Percentiles rank a stretch among this genome's conserved stretches.
Evolutionary conservation across 1,139 yeast species (phyloP).

Genomic region (Geotrichum histeridarum): DNA sequence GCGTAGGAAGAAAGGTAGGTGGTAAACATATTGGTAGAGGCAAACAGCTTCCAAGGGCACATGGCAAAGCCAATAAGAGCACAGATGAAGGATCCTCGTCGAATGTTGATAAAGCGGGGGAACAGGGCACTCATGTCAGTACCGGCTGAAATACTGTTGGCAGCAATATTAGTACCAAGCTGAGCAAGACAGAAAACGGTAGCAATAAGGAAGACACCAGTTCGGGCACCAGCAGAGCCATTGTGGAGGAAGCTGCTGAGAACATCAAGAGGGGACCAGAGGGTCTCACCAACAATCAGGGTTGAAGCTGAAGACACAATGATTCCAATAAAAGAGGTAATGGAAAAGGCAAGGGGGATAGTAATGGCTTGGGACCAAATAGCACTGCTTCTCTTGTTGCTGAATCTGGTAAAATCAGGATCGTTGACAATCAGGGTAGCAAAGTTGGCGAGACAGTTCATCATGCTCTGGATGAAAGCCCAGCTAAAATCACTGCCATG

Average conservation of each 20-base stretch:
- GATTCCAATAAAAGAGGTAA: conserved; percentile 82
- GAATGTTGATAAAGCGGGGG: conserved; percentile 73
- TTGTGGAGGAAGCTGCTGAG: conserved; percentile 59
- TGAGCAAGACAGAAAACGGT: conserved; percentile 79
- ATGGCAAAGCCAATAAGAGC: conserved; percentile 71
- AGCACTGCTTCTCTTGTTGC: conserved; percentile 50
- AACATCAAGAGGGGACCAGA: conserved; percentile 85
- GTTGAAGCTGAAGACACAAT: conserved; percentile 79
- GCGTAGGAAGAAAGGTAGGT: conserved; percentile 82
- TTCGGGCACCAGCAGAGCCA: conserved; percentile 65
- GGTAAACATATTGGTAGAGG: conserved; percentile 71
- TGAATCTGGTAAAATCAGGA: conserved; percentile 85
- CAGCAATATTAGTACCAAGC: conserved; percentile 86
- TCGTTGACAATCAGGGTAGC: conserved; percentile 83
- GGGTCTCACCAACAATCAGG: conserved; percentile 59
- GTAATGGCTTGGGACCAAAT: conserved; percentile 54
- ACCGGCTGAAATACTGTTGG: conserved; percentile 85
- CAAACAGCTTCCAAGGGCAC: conserved; percentile 83
- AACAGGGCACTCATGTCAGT: conserved; percentile 82
- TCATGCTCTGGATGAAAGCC: conserved; percentile 74
- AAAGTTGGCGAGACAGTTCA: conserved; percentile 79
- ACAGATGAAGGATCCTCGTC: conserved; percentile 79
- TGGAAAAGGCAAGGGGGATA: conserved; percentile 70
- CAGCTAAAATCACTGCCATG: conserved; percentile 64
- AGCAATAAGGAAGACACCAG: conserved; percentile 79